phyloP scores from a whole-genome alignment of 176 grass and related monocot genomes.

The Phoenix roebelenii region DNA sequence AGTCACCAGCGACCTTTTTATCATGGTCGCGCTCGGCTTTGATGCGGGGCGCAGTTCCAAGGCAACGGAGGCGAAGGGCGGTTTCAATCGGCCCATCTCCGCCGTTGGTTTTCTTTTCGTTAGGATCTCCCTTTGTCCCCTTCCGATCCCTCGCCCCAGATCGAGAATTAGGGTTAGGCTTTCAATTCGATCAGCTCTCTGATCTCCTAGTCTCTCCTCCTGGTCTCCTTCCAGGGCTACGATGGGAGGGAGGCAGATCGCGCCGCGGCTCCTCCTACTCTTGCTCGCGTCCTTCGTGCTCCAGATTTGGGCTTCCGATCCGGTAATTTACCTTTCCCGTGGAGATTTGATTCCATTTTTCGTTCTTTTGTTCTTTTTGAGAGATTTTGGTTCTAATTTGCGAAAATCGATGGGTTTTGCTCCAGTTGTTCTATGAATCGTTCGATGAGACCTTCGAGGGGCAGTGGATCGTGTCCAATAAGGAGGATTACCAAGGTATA shows the following conservation, averaged over 20 bases:
- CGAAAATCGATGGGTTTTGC: neutral
- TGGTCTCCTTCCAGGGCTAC: neutral
- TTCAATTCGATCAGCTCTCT: neutral
- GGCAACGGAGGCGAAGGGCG: neutral
- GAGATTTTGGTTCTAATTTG: too few species aligned
- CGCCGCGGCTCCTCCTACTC: conserved; percentile 30
- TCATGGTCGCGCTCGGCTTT: neutral
- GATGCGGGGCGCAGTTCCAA: neutral
- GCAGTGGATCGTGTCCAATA: conserved; percentile 59
- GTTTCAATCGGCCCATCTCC: neutral
- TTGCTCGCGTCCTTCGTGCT: conserved; percentile 39
- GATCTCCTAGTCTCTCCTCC: neutral
- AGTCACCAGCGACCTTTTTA: conserved; percentile 26
- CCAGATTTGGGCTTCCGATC: conserved; percentile 81
- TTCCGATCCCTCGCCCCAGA: conserved; percentile 3
- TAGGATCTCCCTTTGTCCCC: neutral
- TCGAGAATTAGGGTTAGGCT: neutral
- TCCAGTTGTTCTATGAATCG: conserved; percentile 77
- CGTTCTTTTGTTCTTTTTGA: neutral
- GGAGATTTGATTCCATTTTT: neutral
- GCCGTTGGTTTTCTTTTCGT: conserved; percentile 8
- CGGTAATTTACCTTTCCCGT: conserved; percentile 25
- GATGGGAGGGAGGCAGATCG: conserved; percentile 17
- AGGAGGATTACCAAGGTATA: conserved; percentile 78
- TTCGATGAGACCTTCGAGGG: conserved; percentile 82